These are phyloP conservation scores for Gaeumannomyces sp. DNA, from an alignment of 2,329 filamentous ascomycete species.

Conservation along the genomic window DNA sequence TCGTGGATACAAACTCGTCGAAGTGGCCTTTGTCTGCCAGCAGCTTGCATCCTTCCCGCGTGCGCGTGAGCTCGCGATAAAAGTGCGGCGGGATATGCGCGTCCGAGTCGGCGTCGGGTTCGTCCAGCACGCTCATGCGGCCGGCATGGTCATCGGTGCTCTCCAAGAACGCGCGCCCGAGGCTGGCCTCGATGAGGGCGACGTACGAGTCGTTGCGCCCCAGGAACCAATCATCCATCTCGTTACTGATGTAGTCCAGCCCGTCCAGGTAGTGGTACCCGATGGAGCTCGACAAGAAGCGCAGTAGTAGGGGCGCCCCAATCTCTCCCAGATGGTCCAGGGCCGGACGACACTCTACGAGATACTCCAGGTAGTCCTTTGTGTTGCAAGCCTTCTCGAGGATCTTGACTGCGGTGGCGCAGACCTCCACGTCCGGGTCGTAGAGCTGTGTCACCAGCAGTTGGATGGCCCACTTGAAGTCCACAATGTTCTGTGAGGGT, in stretches of 20 bases:
- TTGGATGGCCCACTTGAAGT: slow-evolving; percentile 93
- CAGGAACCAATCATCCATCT: slow-evolving; percentile 99
- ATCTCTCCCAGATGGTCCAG: slow-evolving; percentile 96
- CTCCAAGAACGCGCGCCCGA: slow-evolving; percentile 61
- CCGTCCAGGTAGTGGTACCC: slow-evolving; percentile 97
- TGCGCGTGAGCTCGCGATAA: slow-evolving; percentile 90
- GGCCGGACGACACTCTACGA: slow-evolving; percentile 91
- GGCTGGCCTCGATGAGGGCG: slow-evolving; percentile 85
- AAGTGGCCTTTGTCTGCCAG: slow-evolving; percentile 93
- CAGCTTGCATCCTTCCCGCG: slow-evolving; percentile 83
- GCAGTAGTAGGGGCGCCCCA: slow-evolving; percentile 82
- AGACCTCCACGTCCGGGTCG: slow-evolving; percentile 94
- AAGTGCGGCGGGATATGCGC: slow-evolving; percentile 89
- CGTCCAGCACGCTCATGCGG: slow-evolving; percentile 53
- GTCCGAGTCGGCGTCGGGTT: slow-evolving; percentile 46
- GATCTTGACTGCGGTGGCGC: slow-evolving; percentile 93
- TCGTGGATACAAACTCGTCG: slow-evolving; percentile 83
- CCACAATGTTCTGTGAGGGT: slow-evolving; percentile 40
- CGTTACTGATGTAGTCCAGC: slow-evolving; percentile 96
- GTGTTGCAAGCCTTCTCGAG: slow-evolving; percentile 95
- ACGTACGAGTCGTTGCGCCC: slow-evolving; percentile 97
- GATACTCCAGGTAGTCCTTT: slow-evolving; percentile 84
- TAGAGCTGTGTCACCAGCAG: slow-evolving; percentile 97
- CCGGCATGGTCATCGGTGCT: slow-evolving; percentile 49
- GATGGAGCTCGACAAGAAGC: slow-evolving; percentile 92